These are phyloP conservation scores for Dimargaris cristalligena DNA, from an alignment of 192 early-diverging fungal genomes.

Conservation along the genomic window DNA sequence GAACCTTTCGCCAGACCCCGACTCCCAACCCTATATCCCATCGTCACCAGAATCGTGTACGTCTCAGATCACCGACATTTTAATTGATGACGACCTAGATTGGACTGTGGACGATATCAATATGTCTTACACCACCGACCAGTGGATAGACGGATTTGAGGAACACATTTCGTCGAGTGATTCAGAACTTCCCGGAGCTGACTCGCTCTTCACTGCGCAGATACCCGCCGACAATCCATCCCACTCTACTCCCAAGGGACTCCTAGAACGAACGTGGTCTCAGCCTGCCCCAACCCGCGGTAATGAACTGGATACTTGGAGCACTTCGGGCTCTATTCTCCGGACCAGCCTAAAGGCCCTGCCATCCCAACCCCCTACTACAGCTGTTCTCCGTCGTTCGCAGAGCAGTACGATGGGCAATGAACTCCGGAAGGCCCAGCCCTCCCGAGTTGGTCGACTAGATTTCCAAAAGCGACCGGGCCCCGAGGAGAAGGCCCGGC, in stretches of 20 bases:
- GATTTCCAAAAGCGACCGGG: not conserved
- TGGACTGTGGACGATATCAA: too few relatives aligned
- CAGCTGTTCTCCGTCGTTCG: not conserved
- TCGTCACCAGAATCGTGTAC: conserved; percentile 5
- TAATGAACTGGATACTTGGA: not conserved
- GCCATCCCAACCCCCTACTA: too few relatives aligned
- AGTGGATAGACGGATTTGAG: not conserved
- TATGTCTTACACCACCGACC: not conserved
- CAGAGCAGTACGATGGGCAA: not conserved
- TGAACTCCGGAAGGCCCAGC: not conserved
- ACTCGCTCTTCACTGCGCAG: not conserved
- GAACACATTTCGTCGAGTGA: not conserved
- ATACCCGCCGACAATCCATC: too few relatives aligned
- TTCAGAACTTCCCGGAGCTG: not conserved
- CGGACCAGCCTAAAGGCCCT: not conserved
- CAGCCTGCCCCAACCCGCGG: not conserved
- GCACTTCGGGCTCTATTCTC: too few relatives aligned
- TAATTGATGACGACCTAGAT: not conserved
- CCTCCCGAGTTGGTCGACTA: too few relatives aligned
- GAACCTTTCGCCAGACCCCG: too few relatives aligned
- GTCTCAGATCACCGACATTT: conserved; percentile 8
- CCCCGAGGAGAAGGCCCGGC: not conserved
- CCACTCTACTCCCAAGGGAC: not conserved
- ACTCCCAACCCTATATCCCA: too few relatives aligned
- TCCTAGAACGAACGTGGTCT: not conserved